phyloP scores from a whole-genome alignment of 768 basidiomycete genomes.

The Leccinum uliginosum region DNA sequence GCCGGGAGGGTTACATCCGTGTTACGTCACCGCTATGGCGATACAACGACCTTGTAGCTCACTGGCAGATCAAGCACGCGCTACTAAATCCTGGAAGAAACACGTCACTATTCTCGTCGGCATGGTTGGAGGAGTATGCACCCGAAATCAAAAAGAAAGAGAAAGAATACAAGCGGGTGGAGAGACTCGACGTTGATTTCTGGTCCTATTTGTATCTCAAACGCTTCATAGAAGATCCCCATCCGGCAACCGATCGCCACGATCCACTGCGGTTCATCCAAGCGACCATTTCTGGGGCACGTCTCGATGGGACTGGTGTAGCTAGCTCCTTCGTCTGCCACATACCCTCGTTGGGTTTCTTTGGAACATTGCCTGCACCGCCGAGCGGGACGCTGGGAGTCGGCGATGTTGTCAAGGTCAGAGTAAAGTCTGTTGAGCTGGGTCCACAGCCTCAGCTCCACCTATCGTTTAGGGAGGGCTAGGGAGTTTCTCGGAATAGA shows the following conservation, averaged over 20 bases:
- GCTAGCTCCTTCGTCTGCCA: conserved; percentile 19
- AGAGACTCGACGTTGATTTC: conserved; percentile 32
- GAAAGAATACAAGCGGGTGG: conserved; percentile 26
- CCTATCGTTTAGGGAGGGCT: conserved; percentile 12
- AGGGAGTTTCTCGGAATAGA: not conserved
- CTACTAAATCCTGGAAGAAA: conserved; percentile 41
- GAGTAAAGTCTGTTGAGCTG: conserved; percentile 25
- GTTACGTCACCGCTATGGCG: conserved; percentile 87
- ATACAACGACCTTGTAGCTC: conserved; percentile 72
- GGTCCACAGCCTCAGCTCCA: conserved; percentile 28
- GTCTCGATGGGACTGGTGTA: conserved; percentile 11
- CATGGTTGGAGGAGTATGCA: conserved; percentile 44
- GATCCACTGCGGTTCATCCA: conserved; percentile 28
- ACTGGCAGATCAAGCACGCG: conserved; percentile 91
- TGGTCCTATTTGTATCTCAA: conserved; percentile 41
- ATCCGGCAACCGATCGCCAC: conserved; percentile 11
- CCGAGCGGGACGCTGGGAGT: conserved; percentile 13
- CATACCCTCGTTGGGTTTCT: conserved; percentile 24
- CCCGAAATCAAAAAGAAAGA: conserved; percentile 37
- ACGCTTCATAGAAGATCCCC: conserved; percentile 32
- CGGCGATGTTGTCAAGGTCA: conserved; percentile 26
- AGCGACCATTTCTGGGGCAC: conserved; percentile 21
- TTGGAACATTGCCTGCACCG: conserved; percentile 13
- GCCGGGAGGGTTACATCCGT: conserved; percentile 76
- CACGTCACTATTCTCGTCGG: conserved; percentile 40